Percentiles rank a stretch among this genome's conserved stretches.
These are phyloP conservation scores for Pestalotiopsis sp. DNA, from an alignment of 2,329 filamentous ascomycete genomes.

Conservation along the genomic window DNA sequence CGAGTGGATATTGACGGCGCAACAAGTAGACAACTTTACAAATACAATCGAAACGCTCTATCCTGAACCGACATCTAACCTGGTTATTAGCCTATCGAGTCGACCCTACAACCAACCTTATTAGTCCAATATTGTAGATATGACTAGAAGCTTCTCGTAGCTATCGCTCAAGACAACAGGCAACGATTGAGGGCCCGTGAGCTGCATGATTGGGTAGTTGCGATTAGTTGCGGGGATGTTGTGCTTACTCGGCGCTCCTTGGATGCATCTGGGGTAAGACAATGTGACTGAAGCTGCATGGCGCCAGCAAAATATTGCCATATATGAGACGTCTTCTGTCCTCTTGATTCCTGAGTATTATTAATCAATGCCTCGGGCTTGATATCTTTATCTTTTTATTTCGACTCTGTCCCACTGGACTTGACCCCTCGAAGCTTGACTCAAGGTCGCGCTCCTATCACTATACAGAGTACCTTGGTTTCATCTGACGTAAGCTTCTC, in stretches of 20 bases:
- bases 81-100: neutral
- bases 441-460: too few species aligned
- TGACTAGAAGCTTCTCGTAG: neutral
- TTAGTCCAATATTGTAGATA: neutral
- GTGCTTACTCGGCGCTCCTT: neutral
- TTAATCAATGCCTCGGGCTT: too few species aligned
- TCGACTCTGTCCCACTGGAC: too few species aligned
- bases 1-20: neutral
- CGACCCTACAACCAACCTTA: neutral
- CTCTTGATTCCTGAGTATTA: too few species aligned
- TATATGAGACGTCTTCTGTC: too few species aligned
- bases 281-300: too few species aligned
- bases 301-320: too few species aligned
- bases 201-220: neutral
- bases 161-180: neutral
- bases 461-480: too few species aligned
- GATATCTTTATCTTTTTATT: too few species aligned
- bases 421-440: too few species aligned
- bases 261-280: neutral
- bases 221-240: neutral
- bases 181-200: neutral
- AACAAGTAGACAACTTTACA: neutral
- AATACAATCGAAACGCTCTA: neutral
- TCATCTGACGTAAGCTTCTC: too few species aligned
- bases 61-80: neutral